Evolutionary conservation across 2,329 filamentous ascomycete genomes (phyloP), one percentile per base, ranked within the genome.

Genomic region (Endothia cerciana): DNA sequence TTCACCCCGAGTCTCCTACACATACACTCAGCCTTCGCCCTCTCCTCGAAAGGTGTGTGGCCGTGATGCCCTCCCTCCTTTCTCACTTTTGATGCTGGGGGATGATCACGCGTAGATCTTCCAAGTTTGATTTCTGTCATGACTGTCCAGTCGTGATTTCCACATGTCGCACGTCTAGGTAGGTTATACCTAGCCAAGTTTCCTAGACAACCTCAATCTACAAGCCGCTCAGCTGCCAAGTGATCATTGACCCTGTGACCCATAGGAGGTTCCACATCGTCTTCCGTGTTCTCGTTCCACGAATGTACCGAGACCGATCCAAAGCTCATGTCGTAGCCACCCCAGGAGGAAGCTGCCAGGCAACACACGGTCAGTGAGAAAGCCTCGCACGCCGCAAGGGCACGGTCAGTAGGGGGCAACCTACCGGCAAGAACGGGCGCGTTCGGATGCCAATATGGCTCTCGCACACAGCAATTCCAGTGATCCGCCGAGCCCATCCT

Each of bases 401-500:
- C 30, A 22, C 30, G 53, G 53, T 7, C 22, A 47, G 51, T 6
- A 64, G 49, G 33, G 53, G 68, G 40, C 64, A 43, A 80, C 83
- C 78, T 74, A 86, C 85, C 84, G 72, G 84, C 93, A 69, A 97
- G 82, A 49, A 97, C 83, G 0, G 93, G 93, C 1, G 91, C 92
- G 70, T 85, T 90, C 0, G 94, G 94, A 79, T 97, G 93, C 94
- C 94, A 97, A 73, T 90, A 93, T 28, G 91, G 92, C 81, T 97
- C 94, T 41, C 94, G 84, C 25, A 97, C 92, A 70, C 92, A 92
- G 0, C 92, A 93, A 69, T 85, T 85, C 91, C 91, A 94, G 38
- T 86, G 84, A n/a, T 86, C 82, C 36, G 82, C 81, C 53, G 86
- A 82, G 72, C 88, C 89, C 8, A 83, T 80, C 33, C 66, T 62